A percentile compares a stretch with the other conserved stretches of the same genome.
Evolutionary conservation across 2,329 filamentous ascomycete species (phyloP).

Genomic region (Colletotrichum scovillei): DNA sequence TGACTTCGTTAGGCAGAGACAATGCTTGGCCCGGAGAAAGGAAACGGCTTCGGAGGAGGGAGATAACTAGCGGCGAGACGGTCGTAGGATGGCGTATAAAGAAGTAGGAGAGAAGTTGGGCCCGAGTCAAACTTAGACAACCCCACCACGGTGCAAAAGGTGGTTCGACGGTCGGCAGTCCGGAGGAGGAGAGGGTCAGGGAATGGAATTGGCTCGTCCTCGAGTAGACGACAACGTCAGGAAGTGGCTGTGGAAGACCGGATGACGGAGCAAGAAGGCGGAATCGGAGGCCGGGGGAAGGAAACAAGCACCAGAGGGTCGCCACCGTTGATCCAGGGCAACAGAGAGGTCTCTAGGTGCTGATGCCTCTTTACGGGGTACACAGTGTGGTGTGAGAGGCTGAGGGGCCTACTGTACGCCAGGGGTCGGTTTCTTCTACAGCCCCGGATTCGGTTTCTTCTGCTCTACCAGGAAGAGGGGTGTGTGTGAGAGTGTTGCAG

Average conservation of each 20-base stretch:
- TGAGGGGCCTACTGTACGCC: slow-evolving; percentile 16
- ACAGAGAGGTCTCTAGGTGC: not conserved
- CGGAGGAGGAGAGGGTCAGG: slow-evolving; percentile 15
- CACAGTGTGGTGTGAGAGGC: slow-evolving; percentile 25
- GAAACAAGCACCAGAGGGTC: slow-evolving; percentile 13
- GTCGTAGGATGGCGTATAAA: slow-evolving; percentile 1
- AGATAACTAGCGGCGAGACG: not conserved
- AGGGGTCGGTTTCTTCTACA: slow-evolving; percentile 9
- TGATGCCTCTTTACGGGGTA: not conserved
- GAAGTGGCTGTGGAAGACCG: slow-evolving; percentile 17
- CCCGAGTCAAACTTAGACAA: slow-evolving; percentile 27
- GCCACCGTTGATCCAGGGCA: slow-evolving; percentile 30
- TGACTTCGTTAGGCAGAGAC: slow-evolving; percentile 9
- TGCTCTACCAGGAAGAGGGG: not conserved
- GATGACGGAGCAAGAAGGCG: slow-evolving; percentile 28
- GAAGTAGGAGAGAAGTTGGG: slow-evolving; percentile 5
- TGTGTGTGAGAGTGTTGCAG: not conserved
- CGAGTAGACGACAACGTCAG: slow-evolving; percentile 16
- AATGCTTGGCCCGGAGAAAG: slow-evolving; percentile 2
- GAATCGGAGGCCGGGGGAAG: slow-evolving; percentile 18
- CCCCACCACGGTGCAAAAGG: slow-evolving; percentile 29
- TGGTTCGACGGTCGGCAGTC: slow-evolving; percentile 33
- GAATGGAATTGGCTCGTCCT: slow-evolving; percentile 22
- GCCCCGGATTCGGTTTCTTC: not conserved
- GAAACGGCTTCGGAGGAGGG: slow-evolving; percentile 8